Base-by-base conservation (phyloP, 768 basidiomycete genomes). In the Cytidiella melzeri region DNA sequence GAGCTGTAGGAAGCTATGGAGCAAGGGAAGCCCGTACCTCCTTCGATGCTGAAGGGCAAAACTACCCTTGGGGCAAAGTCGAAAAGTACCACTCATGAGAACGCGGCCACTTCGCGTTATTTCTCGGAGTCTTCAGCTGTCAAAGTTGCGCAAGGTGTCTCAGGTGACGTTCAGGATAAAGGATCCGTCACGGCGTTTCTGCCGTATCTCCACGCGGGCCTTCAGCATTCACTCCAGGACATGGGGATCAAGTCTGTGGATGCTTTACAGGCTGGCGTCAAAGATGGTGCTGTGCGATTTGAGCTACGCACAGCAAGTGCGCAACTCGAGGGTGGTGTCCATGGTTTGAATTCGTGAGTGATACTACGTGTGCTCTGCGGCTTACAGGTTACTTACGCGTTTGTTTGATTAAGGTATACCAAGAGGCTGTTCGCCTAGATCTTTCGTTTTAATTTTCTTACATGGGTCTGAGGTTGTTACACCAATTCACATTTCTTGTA, bases 91-190 rank as follows among this genome's bases (percentile, higher is more conserved):
- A 71, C 72, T 1, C 68, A 82, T 27, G 92, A 94, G 69, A 98
- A 98, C 61, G 96, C 95, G 11, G 96, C 96, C 1, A 98, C 94
- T 2, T 84, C 91, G 26, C 79, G 95, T 21, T 99, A 96, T 74
- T 96, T 96, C 71, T 93, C 90, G 28, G 92, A 96, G 70, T 79
- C 80, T 50, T 92, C 91, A 43, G 76, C 84, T 4, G 85, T 99
- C 66, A 96, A 97, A 73, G 96, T 99, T 34, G 95, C 94, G 1
- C 91, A 94, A 66, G 92, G 92, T 52, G 95, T 99, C 7, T 88
- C 89, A 11, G 95, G 95, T 11, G 92, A 97, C 59, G 95, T 98
- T 10, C 88, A 91, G 67, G 95, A 99, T 69, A 97, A 96, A 74
- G 96, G 96, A 5, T 91, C 89, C 53, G 82, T 97, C 57, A 85